Base-by-base conservation (phyloP, 768 basidiomycete genomes). In the Macrolepiota fuliginosa region DNA sequence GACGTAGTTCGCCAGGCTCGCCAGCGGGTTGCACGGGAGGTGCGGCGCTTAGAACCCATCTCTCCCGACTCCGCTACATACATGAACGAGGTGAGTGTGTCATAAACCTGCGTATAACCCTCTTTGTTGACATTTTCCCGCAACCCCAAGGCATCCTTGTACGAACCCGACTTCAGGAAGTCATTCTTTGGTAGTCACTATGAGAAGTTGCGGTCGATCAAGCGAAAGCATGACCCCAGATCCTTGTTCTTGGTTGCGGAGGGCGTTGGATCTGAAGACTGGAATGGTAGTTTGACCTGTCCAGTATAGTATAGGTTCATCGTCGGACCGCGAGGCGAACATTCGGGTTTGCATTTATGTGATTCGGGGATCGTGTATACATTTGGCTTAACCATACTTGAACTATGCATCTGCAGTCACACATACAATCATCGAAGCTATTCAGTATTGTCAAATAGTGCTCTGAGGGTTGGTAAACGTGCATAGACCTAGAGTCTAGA, bases 241-340 rank as follows among this genome's bases (percentile, higher is more conserved):
- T 72, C 67, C 35, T 58, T 84, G 4, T 84, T 83, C 63, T 68
- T 83, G 6, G 78, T 83, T 12, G 58, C 66, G 0, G 68, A 72
- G 25, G 83, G 82, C 1, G 80, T 85, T 1, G 82, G 81, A 0
- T 80, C 79, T 2, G 81, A 83, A n/a, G 72, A 79, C 1, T 84
- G 81, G 81, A 81, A 81, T 64, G 54, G 51, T 36, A 58, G 47
- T 12, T 63, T 73, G 36, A 66, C 66, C 32, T 73, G 72, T 54
- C 66, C 69, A 12, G 17, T 17, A 24, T 53, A 52, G 11, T 27
- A 45, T 15, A 35, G 25, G 4, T 27, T 46, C 9, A 29, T 7
- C n/a, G 29, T 32, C 0, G 15, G n/a, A n/a, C 19, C 17, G n/a
- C n/a, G 42, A 19, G 7, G 3, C 7, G 29, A 32, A 32, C 29